phyloP scores from a whole-genome alignment of 345 rosid species.

The Viola odorata region DNA sequence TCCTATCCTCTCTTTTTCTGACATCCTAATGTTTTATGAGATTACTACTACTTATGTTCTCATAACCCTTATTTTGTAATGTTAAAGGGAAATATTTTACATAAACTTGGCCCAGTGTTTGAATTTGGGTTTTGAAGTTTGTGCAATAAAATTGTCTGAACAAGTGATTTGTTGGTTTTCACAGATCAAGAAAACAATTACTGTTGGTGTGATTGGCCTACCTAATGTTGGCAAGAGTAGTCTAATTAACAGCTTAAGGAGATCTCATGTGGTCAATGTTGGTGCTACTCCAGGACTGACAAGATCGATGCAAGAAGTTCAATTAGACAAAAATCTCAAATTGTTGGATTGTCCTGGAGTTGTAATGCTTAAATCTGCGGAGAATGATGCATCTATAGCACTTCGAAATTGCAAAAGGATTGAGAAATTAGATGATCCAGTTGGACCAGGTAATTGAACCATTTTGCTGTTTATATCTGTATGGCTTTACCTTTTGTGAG shows the following conservation, averaged over 20 bases:
- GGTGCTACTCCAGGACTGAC: slow-evolving; percentile 97
- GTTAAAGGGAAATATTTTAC: not conserved
- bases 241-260: slow-evolving; percentile 94
- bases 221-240: slow-evolving; percentile 99
- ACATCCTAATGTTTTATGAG: not conserved
- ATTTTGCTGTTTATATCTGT: not conserved
- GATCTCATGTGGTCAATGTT: slow-evolving; percentile 84
- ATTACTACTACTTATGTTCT: not conserved
- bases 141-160: not conserved
- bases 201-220: slow-evolving; percentile 86
- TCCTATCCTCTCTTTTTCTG: not conserved
- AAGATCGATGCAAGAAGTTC: slow-evolving; percentile 94
- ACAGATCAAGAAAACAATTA: slow-evolving; percentile 89
- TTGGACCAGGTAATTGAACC: slow-evolving; percentile 66
- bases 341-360: slow-evolving; percentile 96
- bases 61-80: not conserved
- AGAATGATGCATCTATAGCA: slow-evolving; percentile 61
- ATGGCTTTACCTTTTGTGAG: not conserved
- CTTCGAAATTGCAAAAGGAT: slow-evolving; percentile 96
- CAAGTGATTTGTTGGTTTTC: slow-evolving; percentile 2
- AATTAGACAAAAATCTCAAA: slow-evolving; percentile 83
- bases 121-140: not conserved
- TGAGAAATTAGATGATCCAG: slow-evolving; percentile 91
- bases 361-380: slow-evolving; percentile 80
- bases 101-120: too few species aligned